phyloP scores from a whole-genome alignment of 768 basidiomycete species.

The Termitomyces sp. region DNA sequence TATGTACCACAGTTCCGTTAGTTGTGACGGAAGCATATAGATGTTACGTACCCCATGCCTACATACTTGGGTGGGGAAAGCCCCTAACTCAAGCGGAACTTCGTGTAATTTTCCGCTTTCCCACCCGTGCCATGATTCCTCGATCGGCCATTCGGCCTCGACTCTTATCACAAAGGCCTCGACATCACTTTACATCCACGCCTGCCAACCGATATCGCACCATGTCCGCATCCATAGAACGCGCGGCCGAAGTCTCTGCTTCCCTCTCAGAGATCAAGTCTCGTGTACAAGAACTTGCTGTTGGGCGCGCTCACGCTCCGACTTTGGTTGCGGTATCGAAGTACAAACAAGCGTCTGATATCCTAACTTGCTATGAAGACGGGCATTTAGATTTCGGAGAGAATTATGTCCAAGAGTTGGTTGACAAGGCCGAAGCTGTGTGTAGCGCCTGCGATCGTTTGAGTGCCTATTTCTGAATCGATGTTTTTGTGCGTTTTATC shows the following conservation, averaged over 20 bases:
- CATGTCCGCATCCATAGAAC: conserved; percentile 31
- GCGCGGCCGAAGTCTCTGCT: conserved; percentile 45
- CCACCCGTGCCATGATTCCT: conserved; percentile 3
- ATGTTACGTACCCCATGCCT: too few species aligned
- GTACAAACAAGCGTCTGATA: conserved; percentile 84
- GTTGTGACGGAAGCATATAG: not conserved
- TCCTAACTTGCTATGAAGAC: conserved; percentile 73
- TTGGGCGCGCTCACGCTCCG: conserved; percentile 15
- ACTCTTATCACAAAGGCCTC: not conserved
- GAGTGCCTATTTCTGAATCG: not conserved
- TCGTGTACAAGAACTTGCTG: conserved; percentile 34
- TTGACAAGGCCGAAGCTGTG: conserved; percentile 76
- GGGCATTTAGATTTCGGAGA: conserved; percentile 94
- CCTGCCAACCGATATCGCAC: conserved; percentile 4
- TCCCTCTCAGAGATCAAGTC: conserved; percentile 47
- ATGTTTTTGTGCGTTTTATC: not conserved
- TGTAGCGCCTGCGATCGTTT: conserved; percentile 4
- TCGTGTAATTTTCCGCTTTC: not conserved
- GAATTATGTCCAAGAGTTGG: conserved; percentile 93
- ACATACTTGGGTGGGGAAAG: not conserved
- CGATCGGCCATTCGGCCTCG: conserved; percentile 1
- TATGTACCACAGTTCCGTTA: not conserved
- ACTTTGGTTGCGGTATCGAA: conserved; percentile 88
- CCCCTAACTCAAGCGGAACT: not conserved
- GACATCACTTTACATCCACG: not conserved